These are phyloP conservation scores for Halteria grandinella DNA, from an alignment of 73 alveolate species.

Conservation along the genomic window DNA sequence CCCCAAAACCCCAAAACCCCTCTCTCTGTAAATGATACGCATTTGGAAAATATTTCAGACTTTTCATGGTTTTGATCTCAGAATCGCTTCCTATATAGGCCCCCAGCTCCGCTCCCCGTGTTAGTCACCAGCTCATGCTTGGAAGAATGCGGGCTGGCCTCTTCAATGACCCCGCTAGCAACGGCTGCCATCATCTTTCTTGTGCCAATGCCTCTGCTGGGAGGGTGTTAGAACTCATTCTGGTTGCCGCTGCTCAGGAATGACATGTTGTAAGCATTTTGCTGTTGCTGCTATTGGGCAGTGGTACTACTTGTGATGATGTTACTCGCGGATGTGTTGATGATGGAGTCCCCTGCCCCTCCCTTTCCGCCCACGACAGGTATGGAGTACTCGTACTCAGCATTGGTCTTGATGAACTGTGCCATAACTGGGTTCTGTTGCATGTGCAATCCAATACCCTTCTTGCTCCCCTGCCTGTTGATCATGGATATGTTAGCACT, in stretches of 20 bases:
- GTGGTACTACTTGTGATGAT: not conserved
- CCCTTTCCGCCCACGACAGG: not conserved
- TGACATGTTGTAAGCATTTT: slow-evolving; percentile 14
- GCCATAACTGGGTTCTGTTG: not conserved
- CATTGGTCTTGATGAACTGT: not conserved
- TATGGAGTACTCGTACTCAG: not conserved
- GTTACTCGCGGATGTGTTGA: not conserved
- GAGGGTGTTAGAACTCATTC: not conserved
- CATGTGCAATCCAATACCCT: slow-evolving; percentile 15
- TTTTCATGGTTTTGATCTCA: not conserved
- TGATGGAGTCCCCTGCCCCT: too few relatives aligned
- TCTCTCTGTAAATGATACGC: not conserved
- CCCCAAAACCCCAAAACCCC: not conserved
- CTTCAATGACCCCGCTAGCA: slow-evolving; percentile 23
- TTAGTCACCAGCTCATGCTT: slow-evolving; percentile 36
- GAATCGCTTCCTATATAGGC: slow-evolving; percentile 11
- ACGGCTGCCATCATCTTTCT: slow-evolving; percentile 35
- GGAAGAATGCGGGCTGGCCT: slow-evolving; percentile 46
- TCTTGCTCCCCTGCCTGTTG: slow-evolving; percentile 43
- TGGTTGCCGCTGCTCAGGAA: slow-evolving; percentile 16
- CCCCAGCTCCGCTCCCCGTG: not conserved
- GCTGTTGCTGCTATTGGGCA: not conserved
- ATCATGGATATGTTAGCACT: slow-evolving; percentile 6
- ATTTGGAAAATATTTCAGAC: not conserved
- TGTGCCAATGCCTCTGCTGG: slow-evolving; percentile 9